phyloP scores from a whole-genome alignment of 2,329 filamentous ascomycete species.

The Sarocladiaceae sp. region DNA sequence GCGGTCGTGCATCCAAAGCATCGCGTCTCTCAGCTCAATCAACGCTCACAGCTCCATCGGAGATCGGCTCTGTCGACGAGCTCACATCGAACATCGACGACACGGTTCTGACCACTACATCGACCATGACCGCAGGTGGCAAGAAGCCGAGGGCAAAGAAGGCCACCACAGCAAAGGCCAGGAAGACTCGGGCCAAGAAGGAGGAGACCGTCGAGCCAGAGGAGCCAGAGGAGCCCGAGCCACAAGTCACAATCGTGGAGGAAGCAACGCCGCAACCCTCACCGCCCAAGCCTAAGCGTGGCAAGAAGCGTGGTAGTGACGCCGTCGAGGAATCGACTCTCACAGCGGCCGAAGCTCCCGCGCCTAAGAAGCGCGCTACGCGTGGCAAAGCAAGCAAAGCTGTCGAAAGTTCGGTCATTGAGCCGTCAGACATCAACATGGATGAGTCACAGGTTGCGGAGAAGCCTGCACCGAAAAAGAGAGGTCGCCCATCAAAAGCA shows the following conservation, averaged over 20 bases:
- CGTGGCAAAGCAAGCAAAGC: slow-evolving; percentile 44
- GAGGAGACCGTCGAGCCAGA: slow-evolving; percentile 47
- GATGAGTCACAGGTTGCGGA: slow-evolving; percentile 16
- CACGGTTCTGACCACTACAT: slow-evolving; percentile 56
- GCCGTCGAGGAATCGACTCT: slow-evolving; percentile 47
- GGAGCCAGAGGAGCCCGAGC: slow-evolving; percentile 13
- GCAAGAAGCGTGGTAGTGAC: slow-evolving; percentile 61
- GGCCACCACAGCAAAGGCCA: slow-evolving; percentile 38
- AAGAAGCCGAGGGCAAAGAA: slow-evolving; percentile 60
- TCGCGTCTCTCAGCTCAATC: slow-evolving; percentile 63
- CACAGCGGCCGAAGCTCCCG: slow-evolving; percentile 41
- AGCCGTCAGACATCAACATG: slow-evolving; percentile 31
- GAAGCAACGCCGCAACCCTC: slow-evolving; percentile 23
- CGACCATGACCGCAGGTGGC: slow-evolving; percentile 52
- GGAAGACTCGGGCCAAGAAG: slow-evolving; percentile 41
- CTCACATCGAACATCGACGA: slow-evolving; percentile 45
- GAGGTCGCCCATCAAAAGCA: slow-evolving; percentile 38
- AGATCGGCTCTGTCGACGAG: slow-evolving; percentile 44
- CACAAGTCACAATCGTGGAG: slow-evolving; percentile 25
- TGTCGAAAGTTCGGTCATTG: slow-evolving; percentile 32
- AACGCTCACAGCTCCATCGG: slow-evolving; percentile 44
- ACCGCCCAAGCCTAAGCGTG: slow-evolving; percentile 39
- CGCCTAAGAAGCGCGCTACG: slow-evolving; percentile 56
- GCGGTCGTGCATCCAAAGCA: slow-evolving; percentile 59
- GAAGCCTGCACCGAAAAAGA: slow-evolving; percentile 34